These are phyloP conservation scores for Huntiella omanensis DNA, from an alignment of 2,329 filamentous ascomycete species.

Conservation along the genomic window DNA sequence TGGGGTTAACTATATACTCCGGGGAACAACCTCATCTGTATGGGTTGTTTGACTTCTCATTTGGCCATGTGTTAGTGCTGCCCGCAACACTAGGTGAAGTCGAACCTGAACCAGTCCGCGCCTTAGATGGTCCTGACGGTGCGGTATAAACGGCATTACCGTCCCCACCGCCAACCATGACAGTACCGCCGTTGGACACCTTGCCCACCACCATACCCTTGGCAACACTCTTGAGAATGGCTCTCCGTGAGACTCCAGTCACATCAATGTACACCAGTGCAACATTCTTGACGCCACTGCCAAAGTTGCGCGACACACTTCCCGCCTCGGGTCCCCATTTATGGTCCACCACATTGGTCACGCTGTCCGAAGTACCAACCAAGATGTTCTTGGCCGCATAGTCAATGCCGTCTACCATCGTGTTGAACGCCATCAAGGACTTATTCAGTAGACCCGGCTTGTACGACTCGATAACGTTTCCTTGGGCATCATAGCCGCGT, in stretches of 20 bases:
- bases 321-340: constrained; percentile 77
- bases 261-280: constrained; percentile 95
- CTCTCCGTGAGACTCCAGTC: constrained; percentile 72
- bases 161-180: constrained; percentile 52
- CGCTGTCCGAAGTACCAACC: constrained; percentile 54
- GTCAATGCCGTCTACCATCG: constrained; percentile 82
- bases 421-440: constrained; percentile 89
- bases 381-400: constrained; percentile 67
- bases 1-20: too few relatives aligned
- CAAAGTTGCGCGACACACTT: constrained; percentile 52
- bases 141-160: constrained; percentile 13
- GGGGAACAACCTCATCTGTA: too few relatives aligned
- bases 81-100: too few relatives aligned
- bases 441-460: constrained; percentile 92
- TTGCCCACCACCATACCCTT: constrained; percentile 88
- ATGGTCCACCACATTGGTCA: constrained; percentile 73
- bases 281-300: constrained; percentile 85
- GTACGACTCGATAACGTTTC: constrained; percentile 44
- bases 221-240: constrained; percentile 83
- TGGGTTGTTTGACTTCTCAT: too few relatives aligned
- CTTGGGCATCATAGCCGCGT: constrained; percentile 50
- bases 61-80: too few relatives aligned
- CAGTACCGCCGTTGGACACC: constrained; percentile 53
- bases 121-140: too few relatives aligned
- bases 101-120: too few relatives aligned